A percentile compares a stretch with the other conserved stretches of the same genome.
These are phyloP conservation scores for Naumovozyma castellii DNA, from an alignment of 805 yeast genomes.

Conservation along the genomic window DNA sequence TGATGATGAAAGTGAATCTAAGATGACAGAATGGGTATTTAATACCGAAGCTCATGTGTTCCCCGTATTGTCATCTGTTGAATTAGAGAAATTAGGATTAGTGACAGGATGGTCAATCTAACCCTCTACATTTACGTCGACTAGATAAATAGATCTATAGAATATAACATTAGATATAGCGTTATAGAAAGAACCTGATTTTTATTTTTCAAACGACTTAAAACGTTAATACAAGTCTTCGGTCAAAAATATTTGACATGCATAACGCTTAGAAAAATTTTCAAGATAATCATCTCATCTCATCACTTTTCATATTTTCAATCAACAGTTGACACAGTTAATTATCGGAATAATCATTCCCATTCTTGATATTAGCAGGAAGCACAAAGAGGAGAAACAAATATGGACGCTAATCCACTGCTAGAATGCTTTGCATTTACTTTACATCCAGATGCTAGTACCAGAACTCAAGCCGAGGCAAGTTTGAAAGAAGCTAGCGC, in stretches of 20 bases:
- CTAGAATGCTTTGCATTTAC: slow-evolving; percentile 76
- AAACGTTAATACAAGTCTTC: no score
- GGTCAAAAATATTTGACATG: no score
- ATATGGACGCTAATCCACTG: slow-evolving; percentile 65
- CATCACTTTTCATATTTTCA: no score
- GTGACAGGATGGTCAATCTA: slow-evolving; percentile 24
- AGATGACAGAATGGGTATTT: slow-evolving; percentile 45
- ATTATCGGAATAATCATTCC: no score
- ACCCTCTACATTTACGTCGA: background rate
- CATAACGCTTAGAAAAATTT: no score
- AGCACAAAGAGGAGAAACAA: no score
- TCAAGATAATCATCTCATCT: no score
- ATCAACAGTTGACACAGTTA: no score
- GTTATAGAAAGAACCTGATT: background rate
- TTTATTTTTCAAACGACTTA: no score
- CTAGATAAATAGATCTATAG: background rate
- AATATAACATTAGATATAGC: background rate
- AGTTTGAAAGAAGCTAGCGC: slow-evolving; percentile 50
- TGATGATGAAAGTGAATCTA: slow-evolving; percentile 61
- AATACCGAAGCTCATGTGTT: slow-evolving; percentile 93
- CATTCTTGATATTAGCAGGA: no score
- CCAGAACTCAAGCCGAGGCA: slow-evolving; percentile 60
- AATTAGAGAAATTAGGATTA: slow-evolving; percentile 11
- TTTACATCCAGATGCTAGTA: slow-evolving; percentile 51
- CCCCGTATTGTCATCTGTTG: slow-evolving; percentile 43